Percentiles rank a stretch among this genome's conserved stretches.
Evolutionary conservation across 2,329 filamentous ascomycete genomes (phyloP).

Genomic region (Tolypocladium ophioglossoides): DNA sequence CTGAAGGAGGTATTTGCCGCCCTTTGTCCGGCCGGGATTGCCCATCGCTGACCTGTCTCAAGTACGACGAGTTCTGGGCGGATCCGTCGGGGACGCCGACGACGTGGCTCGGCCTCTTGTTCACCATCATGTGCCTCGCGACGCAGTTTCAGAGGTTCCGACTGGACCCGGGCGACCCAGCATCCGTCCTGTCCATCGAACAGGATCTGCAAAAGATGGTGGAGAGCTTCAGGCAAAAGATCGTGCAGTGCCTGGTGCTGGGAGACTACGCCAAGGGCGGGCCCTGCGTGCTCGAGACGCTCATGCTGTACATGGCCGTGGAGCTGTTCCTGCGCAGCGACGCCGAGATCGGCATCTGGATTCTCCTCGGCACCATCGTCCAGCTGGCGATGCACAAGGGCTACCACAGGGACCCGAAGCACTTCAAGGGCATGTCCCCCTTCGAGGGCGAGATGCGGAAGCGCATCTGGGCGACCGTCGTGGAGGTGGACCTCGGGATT

Average conservation of each 20-base stretch:
- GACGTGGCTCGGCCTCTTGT: constrained; percentile 36
- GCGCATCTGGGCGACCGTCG: constrained; percentile 28
- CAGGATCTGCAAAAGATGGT: background rate
- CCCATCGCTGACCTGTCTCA: background rate
- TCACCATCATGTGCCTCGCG: constrained; percentile 32
- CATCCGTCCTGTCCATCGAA: constrained; percentile 1
- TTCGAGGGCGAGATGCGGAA: constrained; percentile 35
- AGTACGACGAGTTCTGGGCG: constrained; percentile 35
- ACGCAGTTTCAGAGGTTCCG: background rate
- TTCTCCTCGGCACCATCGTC: constrained; percentile 21
- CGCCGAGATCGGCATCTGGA: constrained; percentile 21
- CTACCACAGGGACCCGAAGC: constrained; percentile 32
- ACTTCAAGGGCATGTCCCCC: constrained; percentile 26
- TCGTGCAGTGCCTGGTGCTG: constrained; percentile 24
- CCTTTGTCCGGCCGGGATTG: background rate
- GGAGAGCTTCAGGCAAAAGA: constrained; percentile 15
- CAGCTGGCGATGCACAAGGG: constrained; percentile 27
- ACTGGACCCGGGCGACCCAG: background rate
- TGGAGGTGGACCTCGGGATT: constrained; percentile 29
- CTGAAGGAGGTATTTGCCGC: background rate
- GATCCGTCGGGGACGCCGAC: constrained; percentile 22
- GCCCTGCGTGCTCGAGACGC: constrained; percentile 27
- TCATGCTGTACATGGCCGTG: constrained; percentile 22
- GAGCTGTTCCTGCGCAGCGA: constrained; percentile 20
- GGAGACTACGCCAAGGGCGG: constrained; percentile 32